These are phyloP conservation scores for Coffea humblotiana DNA, from an alignment of 305 asterid genomes.

Conservation along the genomic window DNA sequence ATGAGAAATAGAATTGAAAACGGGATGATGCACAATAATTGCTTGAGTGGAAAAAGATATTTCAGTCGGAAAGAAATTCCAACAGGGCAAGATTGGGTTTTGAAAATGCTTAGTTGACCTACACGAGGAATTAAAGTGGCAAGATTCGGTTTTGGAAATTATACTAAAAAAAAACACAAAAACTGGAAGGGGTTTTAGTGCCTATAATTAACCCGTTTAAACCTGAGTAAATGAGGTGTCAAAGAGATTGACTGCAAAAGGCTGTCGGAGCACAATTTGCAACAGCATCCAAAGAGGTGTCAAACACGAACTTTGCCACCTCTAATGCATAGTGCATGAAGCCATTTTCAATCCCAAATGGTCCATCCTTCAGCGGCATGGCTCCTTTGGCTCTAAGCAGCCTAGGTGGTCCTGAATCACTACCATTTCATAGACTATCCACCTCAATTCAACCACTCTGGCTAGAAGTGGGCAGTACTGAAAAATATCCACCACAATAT, in stretches of 20 bases:
- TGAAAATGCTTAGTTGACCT: no score
- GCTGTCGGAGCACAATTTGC: not conserved
- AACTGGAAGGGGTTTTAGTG: no score
- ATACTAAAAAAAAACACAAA: no score
- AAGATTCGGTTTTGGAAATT: no score
- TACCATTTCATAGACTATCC: slow-evolving; percentile 17
- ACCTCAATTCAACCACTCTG: slow-evolving; percentile 16
- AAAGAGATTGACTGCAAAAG: not conserved
- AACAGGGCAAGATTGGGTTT: no score
- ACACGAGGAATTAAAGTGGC: no score
- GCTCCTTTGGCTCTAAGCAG: slow-evolving; percentile 21
- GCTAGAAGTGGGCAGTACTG: not conserved
- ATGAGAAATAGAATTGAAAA: no score
- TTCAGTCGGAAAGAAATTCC: no score
- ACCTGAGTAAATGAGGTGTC: no score
- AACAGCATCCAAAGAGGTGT: not conserved
- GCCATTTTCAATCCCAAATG: slow-evolving; percentile 19
- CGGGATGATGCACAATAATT: no score
- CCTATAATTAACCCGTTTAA: no score
- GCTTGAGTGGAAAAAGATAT: no score
- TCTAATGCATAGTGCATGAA: not conserved
- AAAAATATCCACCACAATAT: not conserved
- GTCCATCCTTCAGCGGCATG: slow-evolving; percentile 27
- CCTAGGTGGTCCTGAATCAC: slow-evolving; percentile 27
- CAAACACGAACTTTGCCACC: slow-evolving; percentile 14